Base-by-base conservation (phyloP, 495 filamentous ascomycete species). In the Penicillium tannophilum region DNA sequence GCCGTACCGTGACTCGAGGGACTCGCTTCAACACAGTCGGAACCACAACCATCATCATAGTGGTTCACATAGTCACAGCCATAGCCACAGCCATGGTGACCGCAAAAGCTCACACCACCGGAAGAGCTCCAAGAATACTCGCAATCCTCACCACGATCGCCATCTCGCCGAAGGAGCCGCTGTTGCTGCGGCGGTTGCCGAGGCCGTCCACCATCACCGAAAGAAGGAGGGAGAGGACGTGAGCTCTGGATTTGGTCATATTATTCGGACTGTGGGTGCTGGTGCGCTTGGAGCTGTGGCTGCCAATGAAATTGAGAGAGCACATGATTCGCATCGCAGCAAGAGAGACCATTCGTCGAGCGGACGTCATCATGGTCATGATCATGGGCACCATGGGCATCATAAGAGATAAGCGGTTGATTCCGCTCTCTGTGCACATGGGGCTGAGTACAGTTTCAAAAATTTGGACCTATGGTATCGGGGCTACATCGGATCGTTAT, bases 231-330 rank as follows among this genome's bases (percentile, higher is more conserved):
- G 58, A 2, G 46, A 60, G 33, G 44, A 60, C 24, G 58, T 54
- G 10, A 60, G 58, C 31, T 44, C 49, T 46, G 58, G 58, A 6
- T 39, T 60, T 33, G 58, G 58, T 23, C 58, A 60, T 60, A n/a
- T 60, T 26, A 35, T 41, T 55, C 58, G 58, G 4, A 60, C 52
- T 1, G 52, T 60, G 20, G 58, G 58, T 9, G 58, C 58, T 28
- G 58, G 58, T 51, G 58, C 52, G 16, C 36, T 60, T 14, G 58
- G 58, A 3, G 58, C 58, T 20, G 52, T 60, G 19, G 58, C 58
- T 24, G 56, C 56, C 39, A 58, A 58, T 35, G 56, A 58, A 19
- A 20, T 58, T 14, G 42, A 48, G n/a, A 12, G 49, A 46, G 55
- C 47, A n/a, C 55, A 33, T 23, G 36, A 51, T 35, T 44, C 48